Base-by-base conservation (phyloP, 768 basidiomycete species). In the Rhodotorula toruloides region DNA sequence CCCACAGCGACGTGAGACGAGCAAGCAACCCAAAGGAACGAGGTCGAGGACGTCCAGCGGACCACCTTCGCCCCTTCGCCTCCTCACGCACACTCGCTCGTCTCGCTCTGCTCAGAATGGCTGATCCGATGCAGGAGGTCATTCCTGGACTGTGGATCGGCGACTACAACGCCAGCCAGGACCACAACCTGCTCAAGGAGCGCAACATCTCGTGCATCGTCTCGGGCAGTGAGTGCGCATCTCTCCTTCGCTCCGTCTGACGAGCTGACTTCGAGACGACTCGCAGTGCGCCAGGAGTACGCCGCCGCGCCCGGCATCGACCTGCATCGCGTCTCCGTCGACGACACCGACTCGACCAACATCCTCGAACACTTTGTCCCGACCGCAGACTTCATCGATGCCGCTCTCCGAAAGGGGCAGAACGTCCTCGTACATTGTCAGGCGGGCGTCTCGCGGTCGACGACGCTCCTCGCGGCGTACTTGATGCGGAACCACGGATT, bases 351-450 rank as follows among this genome's bases (percentile, higher is more conserved):
- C 48, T 56, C 47, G 39, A 71, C 74, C 44, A 75, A 75, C 70
- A 70, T 75, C 56, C 48, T 72, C 52, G 54, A 58, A 36, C 71
- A 69, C 53, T 67, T 69, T 52, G 36, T 43, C 21, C 37, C 54
- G 32, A 54, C 63, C 8, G 65, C 55, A 29, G 60, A 67, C 39
- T 67, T 72, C 58, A 75, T 75, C 36, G 25, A 68, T 19, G 32
- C 39, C 31, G 54, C 48, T 11, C 67, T 57, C 43, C 13, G 47
- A 29, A 31, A 25, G 2, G 46, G 59, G 17, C 56, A 70, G 22
- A 63, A 58, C 29, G 73, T 75, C 4, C 72, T 75, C 58, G 73
- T 75, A 14, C 74, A 75, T 53, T 75, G 74, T 53, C 74, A 75
- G 42, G 74, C 74, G 3, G 74, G 74, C 14, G 71, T 75, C 8